Evolutionary conservation across 768 basidiomycete species (phyloP).

Genomic region (Xerocomellus chrysenteron): DNA sequence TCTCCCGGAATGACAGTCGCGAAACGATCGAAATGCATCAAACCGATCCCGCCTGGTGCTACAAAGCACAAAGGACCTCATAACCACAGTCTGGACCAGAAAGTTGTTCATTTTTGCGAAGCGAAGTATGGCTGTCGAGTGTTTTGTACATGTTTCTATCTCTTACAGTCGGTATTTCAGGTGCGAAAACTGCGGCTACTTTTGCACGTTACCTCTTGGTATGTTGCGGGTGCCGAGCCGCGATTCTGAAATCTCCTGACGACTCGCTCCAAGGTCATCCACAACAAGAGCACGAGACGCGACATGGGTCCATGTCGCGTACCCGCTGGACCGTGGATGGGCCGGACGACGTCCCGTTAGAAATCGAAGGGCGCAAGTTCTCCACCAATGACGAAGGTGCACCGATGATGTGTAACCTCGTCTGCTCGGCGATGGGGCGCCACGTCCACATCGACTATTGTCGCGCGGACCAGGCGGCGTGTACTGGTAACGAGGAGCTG

Average conservation of each 20-base stretch:
- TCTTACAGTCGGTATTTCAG: conserved; percentile 24
- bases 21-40: conserved; percentile 50
- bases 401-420: conserved; percentile 61
- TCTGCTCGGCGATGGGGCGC: conserved; percentile 54
- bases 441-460: conserved; percentile 61
- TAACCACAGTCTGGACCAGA: conserved; percentile 43
- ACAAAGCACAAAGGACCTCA: conserved; percentile 48
- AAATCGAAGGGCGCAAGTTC: conserved; percentile 56
- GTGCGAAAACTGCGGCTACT: conserved; percentile 57
- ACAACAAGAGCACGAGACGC: conserved; percentile 61
- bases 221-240: background rate
- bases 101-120: conserved; percentile 56
- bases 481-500: conserved; percentile 40
- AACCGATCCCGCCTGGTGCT: conserved; percentile 43
- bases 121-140: conserved; percentile 32
- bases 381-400: conserved; percentile 55
- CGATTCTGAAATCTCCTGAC: background rate
- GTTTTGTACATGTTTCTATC: background rate
- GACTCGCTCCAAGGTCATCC: conserved; percentile 43
- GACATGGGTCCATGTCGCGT: conserved; percentile 62
- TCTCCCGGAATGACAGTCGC: conserved; percentile 34
- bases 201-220: conserved; percentile 59
- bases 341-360: conserved; percentile 46
- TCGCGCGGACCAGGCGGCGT: conserved; percentile 37
- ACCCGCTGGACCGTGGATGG: conserved; percentile 58